These are phyloP conservation scores for Corylus americana DNA, from an alignment of 306 rosid species.

Conservation along the genomic window DNA sequence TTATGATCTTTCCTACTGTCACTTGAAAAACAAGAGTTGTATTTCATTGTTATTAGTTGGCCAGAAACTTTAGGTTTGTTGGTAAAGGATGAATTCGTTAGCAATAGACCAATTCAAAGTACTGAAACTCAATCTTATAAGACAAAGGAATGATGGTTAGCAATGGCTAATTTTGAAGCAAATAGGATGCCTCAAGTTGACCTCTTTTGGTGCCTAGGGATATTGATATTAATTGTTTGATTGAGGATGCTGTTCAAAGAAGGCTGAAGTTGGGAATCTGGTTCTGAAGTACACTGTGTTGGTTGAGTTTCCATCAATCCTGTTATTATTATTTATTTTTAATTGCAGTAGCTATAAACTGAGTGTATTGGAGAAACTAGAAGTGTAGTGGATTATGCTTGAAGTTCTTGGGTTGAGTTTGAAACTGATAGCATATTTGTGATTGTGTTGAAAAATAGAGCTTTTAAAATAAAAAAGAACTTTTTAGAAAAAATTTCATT, in stretches of 20 bases:
- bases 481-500: too few species aligned
- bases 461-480: too few species aligned
- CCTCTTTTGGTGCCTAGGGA: neutral
- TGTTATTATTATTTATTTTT: too few species aligned
- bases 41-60: neutral
- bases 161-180: neutral
- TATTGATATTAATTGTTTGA: neutral
- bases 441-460: too few species aligned
- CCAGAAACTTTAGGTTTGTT: neutral
- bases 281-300: neutral
- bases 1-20: neutral
- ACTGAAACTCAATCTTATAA: neutral
- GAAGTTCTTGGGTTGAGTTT: neutral
- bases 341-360: neutral
- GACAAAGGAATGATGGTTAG: neutral
- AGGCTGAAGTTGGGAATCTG: neutral
- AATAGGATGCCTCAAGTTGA: neutral
- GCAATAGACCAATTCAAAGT: neutral
- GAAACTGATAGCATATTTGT: neutral
- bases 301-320: neutral
- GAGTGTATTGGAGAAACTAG: neutral
- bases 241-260: neutral
- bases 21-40: neutral
- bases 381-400: neutral
- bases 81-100: neutral